These are phyloP conservation scores for Podila verticillata DNA, from an alignment of 192 early-diverging fungal species.

Conservation along the genomic window DNA sequence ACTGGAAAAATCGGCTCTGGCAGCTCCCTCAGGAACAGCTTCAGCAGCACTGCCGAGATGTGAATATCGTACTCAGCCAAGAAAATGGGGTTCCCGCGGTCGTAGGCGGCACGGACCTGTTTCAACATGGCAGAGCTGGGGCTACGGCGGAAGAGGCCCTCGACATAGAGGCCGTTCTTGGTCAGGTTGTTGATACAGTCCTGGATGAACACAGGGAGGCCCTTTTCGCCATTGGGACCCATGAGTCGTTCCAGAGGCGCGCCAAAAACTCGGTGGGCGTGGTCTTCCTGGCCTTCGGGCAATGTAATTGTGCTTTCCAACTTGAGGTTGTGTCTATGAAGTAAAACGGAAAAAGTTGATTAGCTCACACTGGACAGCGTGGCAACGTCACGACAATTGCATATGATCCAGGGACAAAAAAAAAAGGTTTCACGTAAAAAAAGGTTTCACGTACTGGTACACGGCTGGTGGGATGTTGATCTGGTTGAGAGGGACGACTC, in stretches of 20 bases:
- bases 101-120: slow-evolving; percentile 68
- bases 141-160: slow-evolving; percentile 90
- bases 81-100: slow-evolving; percentile 65
- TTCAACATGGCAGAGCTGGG: slow-evolving; percentile 77
- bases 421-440: not conserved
- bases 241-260: slow-evolving; percentile 78
- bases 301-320: slow-evolving; percentile 54
- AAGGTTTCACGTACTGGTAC: slow-evolving; percentile 57
- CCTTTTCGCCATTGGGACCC: slow-evolving; percentile 77
- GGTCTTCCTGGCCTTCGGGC: slow-evolving; percentile 49
- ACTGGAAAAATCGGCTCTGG: slow-evolving; percentile 78
- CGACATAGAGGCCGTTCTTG: slow-evolving; percentile 71
- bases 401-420: not conserved
- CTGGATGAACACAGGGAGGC: slow-evolving; percentile 78
- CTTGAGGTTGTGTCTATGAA: slow-evolving; percentile 52
- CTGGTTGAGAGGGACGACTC: slow-evolving; percentile 74
- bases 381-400: too few species aligned
- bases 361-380: not conserved
- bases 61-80: slow-evolving; percentile 78
- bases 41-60: slow-evolving; percentile 82
- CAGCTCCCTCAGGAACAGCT: slow-evolving; percentile 86
- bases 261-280: slow-evolving; percentile 71
- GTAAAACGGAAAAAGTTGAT: not conserved
- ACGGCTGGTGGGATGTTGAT: slow-evolving; percentile 81
- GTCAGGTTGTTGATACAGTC: slow-evolving; percentile 77